Percentiles rank a stretch among this genome's conserved stretches.
These are phyloP conservation scores for Clarireedia homoeocarpa DNA, from an alignment of 2,329 filamentous ascomycete species.

Conservation along the genomic window DNA sequence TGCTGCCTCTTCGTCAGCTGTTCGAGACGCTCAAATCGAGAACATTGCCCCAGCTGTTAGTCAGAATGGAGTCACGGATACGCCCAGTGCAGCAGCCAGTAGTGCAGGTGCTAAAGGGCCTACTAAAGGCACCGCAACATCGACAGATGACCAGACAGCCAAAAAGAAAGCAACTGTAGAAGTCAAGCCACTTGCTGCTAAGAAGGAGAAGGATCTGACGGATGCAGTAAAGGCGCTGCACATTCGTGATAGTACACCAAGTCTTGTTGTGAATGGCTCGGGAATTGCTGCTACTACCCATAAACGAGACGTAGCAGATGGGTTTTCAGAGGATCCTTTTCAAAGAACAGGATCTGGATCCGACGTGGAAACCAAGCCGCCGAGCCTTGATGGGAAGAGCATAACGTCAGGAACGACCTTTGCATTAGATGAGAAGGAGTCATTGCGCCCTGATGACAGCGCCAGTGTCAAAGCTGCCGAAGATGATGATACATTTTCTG, in stretches of 20 bases:
- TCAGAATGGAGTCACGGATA: conserved; percentile 10
- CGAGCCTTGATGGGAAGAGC: conserved; percentile 88
- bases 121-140: conserved; percentile 20
- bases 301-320: conserved; percentile 22
- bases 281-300: conserved; percentile 15
- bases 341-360: conserved; percentile 52
- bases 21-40: conserved; percentile 24
- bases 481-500: conserved; percentile 78
- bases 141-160: neutral
- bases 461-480: conserved; percentile 86
- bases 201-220: conserved; percentile 23
- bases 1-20: conserved; percentile 23
- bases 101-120: conserved; percentile 1
- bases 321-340: conserved; percentile 28
- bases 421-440: conserved; percentile 95
- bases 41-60: conserved; percentile 13
- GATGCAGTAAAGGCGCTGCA: conserved; percentile 29
- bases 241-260: conserved; percentile 25
- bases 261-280: conserved; percentile 30
- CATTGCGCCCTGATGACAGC: conserved; percentile 87
- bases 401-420: conserved; percentile 91
- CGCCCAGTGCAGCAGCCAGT: conserved; percentile 7
- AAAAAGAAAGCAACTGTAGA: neutral
- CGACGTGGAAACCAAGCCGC: conserved; percentile 68
- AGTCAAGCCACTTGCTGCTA: neutral